Evolutionary conservation across 2,329 filamentous ascomycete species (phyloP), one percentile per base, ranked within the genome.

Genomic region (Ceratocystis diversiconidia): DNA sequence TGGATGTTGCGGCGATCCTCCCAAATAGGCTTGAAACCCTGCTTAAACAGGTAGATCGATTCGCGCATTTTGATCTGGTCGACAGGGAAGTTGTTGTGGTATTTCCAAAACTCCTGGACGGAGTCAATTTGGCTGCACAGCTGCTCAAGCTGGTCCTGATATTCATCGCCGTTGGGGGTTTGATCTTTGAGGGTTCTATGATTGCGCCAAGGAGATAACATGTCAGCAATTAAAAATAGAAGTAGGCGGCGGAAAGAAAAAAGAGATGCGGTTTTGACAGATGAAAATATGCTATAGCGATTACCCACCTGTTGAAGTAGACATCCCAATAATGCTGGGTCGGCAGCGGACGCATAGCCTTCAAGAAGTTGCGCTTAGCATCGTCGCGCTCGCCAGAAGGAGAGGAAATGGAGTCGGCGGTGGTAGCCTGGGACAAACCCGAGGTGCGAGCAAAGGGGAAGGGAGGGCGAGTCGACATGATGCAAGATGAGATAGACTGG

Each of bases 1-100:
- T 85, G 81, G 67, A 87, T 79, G 76, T 96, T 96, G 71, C 94
- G 85, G 50, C 89, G 84, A 73, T 97, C 92, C 76, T 91, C 88
- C 88, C 88, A 91, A 70, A 90, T 78, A 66, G 88, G 88, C 69
- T 82, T 82, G 75, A 90, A 89, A 44, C 88, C 88, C 68, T 84
- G 80, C 75, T 90, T 90, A 79, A 91, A 91, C 69, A 92, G 80
- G 73, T 91, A 89, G 69, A 91, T 82, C 59, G 85, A 87, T 76
- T 91, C 87, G 71, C 87, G 85, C 79, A 88, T 85, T 75, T 86
- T 86, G 75, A 92, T 85, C 73, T 86, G 82, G 67, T 86, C 82
- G 71, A 90, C 85, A 17, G 88, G 88, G 48, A 86, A 89, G 75
- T 91, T 90, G 77, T 92, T 91, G 77, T 85, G 85, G 76, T 90